Base-by-base conservation (phyloP, 495 filamentous ascomycete species). In the Penicillium canariense region DNA sequence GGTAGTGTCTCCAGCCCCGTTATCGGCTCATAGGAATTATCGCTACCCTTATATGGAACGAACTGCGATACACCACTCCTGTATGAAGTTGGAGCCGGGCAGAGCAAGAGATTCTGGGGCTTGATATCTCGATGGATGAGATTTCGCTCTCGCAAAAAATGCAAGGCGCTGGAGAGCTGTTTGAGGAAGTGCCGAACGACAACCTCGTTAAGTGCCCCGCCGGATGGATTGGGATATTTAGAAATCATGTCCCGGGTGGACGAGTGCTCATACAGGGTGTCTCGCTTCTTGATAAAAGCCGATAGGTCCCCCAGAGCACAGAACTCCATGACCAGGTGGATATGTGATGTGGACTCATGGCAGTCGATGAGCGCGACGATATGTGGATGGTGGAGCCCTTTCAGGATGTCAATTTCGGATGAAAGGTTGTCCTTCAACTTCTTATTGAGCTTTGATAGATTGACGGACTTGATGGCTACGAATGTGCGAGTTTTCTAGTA, bases 261-360 rank as follows among this genome's bases (percentile, higher is more conserved):
- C 28, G 85, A 83, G 68, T 96, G 86, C 10, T 83, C 82, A 20
- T 74, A 80, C 8, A 96, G 78, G 42, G 81, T 87, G 40, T 93
- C 87, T 44, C 94, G 83, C 68, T 91, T 92, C 77, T 91, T 96
- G 75, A 97, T 96, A 71, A 98, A 97, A 10, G 90, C 73, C 7
- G 93, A 94, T 49, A 98, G 70, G 64, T 98, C 94, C 25, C 94
- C 91, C 28, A 98, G 77, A 62, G 95, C 89, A 72, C 94, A 98
- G 72, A 92, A 97, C 68, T 98, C 95, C 95, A 97, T 98, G 43
- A 97, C 87, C 17, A 98, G 80, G 72, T 98, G 91, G 69, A 97
- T 96, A 54, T 96, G 90, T 17, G 86, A 84, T 5, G 81, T 72
- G 4, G 89, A 85, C 67, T 97, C 93, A 68, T 89, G 80, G 75